phyloP scores from a whole-genome alignment of 1,139 yeast genomes.

The Pichia sp. region DNA sequence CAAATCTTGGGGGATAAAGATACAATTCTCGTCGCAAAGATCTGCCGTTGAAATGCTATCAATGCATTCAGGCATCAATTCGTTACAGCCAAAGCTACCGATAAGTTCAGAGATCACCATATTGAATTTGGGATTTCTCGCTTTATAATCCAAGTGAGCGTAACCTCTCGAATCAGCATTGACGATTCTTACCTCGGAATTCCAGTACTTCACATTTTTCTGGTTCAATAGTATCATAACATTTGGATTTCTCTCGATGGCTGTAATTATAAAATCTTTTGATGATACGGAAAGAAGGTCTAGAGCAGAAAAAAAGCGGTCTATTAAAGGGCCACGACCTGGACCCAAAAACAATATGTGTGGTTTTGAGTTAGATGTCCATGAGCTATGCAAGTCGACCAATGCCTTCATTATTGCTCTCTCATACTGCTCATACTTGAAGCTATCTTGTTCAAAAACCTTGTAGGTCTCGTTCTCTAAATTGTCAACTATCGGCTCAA shows the following conservation, averaged over 20 bases:
- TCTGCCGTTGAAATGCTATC: slow-evolving; percentile 31
- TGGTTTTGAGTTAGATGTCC: slow-evolving; percentile 2
- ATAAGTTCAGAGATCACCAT: slow-evolving; percentile 73
- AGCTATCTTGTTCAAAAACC: slow-evolving; percentile 63
- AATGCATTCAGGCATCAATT: slow-evolving; percentile 76
- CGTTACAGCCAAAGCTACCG: slow-evolving; percentile 93
- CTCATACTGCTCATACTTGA: slow-evolving; percentile 65
- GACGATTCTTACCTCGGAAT: slow-evolving; percentile 43
- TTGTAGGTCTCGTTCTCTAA: slow-evolving; percentile 58
- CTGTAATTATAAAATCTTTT: slow-evolving; percentile 39
- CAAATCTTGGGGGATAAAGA: slow-evolving; percentile 63
- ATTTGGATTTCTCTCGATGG: slow-evolving; percentile 68
- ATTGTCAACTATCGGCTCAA: slow-evolving; percentile 63
- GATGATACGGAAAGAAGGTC: slow-evolving; percentile 30
- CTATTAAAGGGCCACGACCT: slow-evolving; percentile 78
- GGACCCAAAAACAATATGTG: slow-evolving; percentile 73
- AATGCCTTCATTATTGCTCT: slow-evolving; percentile 62
- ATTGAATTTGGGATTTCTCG: slow-evolving; percentile 33
- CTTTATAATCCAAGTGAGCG: background rate
- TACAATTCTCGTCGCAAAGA: slow-evolving; percentile 35
- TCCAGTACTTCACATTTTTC: slow-evolving; percentile 45
- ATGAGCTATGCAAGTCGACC: slow-evolving; percentile 31
- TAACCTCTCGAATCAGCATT: slow-evolving; percentile 50
- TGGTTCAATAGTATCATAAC: slow-evolving; percentile 49
- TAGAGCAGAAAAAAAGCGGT: slow-evolving; percentile 44